phyloP scores from a whole-genome alignment of 768 basidiomycete species.

The Naganishia friedmannii region DNA sequence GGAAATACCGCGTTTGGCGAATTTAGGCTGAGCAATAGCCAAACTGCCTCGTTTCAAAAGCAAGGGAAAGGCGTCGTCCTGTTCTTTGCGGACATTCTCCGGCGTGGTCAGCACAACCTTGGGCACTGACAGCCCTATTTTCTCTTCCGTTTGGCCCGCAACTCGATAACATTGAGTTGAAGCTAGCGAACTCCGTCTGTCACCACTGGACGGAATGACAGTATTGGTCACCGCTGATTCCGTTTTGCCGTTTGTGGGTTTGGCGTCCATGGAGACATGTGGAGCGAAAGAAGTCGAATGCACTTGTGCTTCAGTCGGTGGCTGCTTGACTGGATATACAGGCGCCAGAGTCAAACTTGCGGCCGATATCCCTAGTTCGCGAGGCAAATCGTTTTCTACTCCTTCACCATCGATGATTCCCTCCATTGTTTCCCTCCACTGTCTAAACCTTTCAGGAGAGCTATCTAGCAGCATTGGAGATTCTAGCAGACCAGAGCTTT shows the following conservation, averaged over 20 bases:
- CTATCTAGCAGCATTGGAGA: conserved; percentile 4
- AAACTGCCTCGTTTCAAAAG: not conserved
- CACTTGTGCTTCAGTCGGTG: not conserved
- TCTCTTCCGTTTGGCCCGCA: not conserved
- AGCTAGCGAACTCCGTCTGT: not conserved
- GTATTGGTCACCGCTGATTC: not conserved
- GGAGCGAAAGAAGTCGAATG: not conserved
- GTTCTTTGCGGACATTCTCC: not conserved
- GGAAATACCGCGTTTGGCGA: not conserved
- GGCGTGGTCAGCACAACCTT: not conserved
- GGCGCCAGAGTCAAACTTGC: conserved; percentile 6
- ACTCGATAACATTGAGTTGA: not conserved
- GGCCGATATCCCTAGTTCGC: conserved; percentile 45
- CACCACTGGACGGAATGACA: not conserved
- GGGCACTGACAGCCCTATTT: not conserved
- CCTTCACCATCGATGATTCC: conserved; percentile 46
- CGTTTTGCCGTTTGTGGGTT: not conserved
- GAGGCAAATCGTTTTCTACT: conserved; percentile 37
- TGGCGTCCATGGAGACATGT: not conserved
- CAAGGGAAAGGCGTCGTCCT: not conserved
- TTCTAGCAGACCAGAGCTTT: not conserved
- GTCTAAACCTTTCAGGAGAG: conserved; percentile 26
- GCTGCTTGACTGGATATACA: too few species aligned
- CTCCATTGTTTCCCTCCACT: conserved; percentile 39
- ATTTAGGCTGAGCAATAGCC: not conserved